Evolutionary conservation across 2,329 filamentous ascomycete genomes (phyloP), one percentile per base, ranked within the genome.

Genomic region (Tolypocladium guangdongense): DNA sequence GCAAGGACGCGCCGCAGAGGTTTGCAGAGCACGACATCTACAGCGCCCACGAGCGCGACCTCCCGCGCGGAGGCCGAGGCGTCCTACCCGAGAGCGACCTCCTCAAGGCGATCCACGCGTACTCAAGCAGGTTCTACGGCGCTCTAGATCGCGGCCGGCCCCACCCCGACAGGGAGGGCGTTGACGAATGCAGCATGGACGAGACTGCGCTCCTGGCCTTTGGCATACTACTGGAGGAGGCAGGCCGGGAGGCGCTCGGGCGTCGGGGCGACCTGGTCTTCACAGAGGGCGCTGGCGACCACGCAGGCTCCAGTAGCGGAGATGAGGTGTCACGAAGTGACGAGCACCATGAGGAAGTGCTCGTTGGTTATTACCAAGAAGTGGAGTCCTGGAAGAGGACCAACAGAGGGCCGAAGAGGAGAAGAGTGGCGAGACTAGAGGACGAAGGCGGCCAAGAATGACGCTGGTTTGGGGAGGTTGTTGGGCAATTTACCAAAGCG

Each of bases 191-290:
- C 58, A 87, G 82, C 66, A 81, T 92, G 79, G 86, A 92, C 63
- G 88, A 89, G 71, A 89, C 86, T 16, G 87, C 87, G 4, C 73
- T 92, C 54, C 71, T 92, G 52, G 86, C 87, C 1, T 75, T 92
- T 62, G 87, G 87, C 1, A 82, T 92, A 49, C 67, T 92, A 54
- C 71, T 91, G 43, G 87, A 92, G 68, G 88, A 92, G 67, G 78
- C 81, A 3, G 76, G 79, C 18, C 74, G 76, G 41, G 79, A 83
- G 48, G 66, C 75, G 7, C 69, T 91, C 22, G 87, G 86, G 5
- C 71, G 75, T 52, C 78, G 74, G 14, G 88, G 87, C 24, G 84
- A 90, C 66, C 66, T 89, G 49, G 84, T 86, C 1, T 86, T 92
- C 62, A 82, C 84, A 0, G 86, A 90, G 64, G 78, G 74, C 5